Percentiles rank a stretch among this genome's conserved stretches.
These are phyloP conservation scores for Lachnellula cervina DNA, from an alignment of 2,329 filamentous ascomycete genomes.

Conservation along the genomic window DNA sequence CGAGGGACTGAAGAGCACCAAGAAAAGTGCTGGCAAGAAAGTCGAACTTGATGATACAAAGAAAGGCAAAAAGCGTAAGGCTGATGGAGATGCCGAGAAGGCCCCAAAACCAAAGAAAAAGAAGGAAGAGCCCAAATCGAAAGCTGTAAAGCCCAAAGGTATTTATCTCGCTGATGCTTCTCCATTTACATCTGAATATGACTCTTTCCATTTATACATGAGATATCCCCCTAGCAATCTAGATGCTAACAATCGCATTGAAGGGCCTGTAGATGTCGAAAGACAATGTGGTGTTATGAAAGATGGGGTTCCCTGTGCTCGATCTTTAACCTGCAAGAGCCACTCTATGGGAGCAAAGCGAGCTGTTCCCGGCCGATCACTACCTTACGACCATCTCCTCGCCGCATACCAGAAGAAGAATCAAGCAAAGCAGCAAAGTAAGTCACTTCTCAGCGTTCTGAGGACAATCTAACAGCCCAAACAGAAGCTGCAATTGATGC, in stretches of 20 bases:
- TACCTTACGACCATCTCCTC: constrained; percentile 90
- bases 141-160: constrained; percentile 80
- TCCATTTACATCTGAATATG: background rate
- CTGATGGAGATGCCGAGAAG: constrained; percentile 72
- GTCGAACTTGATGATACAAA: constrained; percentile 52
- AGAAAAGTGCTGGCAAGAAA: constrained; percentile 64
- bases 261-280: constrained; percentile 86
- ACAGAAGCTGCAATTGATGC: constrained; percentile 90
- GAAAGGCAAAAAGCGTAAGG: constrained; percentile 74
- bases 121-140: constrained; percentile 85
- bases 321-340: constrained; percentile 88
- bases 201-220: background rate
- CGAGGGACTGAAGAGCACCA: constrained; percentile 38
- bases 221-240: background rate
- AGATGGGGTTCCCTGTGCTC: constrained; percentile 81
- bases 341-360: constrained; percentile 94
- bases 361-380: constrained; percentile 76
- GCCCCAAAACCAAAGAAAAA: constrained; percentile 88
- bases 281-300: constrained; percentile 86
- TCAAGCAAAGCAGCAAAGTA: constrained; percentile 94
- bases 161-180: constrained; percentile 13
- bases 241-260: background rate
- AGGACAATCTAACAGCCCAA: constrained; percentile 13
- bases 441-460: constrained; percentile 34
- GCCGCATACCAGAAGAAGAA: constrained; percentile 95